A percentile compares a stretch with the other conserved stretches of the same genome.
These are phyloP conservation scores for Phytophthora quininea DNA, from an alignment of 352 stramenopile species.

Conservation along the genomic window DNA sequence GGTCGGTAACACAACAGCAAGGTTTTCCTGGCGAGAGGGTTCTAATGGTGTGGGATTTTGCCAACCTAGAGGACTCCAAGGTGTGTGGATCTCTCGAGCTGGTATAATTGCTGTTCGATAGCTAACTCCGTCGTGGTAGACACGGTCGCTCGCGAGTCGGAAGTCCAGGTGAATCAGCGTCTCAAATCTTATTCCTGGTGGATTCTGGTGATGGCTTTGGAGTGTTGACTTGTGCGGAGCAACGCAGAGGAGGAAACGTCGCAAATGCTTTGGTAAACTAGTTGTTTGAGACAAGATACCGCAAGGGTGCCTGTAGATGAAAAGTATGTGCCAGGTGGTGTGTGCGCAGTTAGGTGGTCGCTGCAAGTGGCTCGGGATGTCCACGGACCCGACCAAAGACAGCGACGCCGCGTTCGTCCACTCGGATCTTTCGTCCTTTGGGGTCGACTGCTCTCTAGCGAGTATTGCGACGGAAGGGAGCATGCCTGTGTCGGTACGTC, in stretches of 20 bases:
- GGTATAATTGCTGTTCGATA: too few relatives aligned
- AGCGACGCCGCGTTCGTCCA: slow-evolving; percentile 57
- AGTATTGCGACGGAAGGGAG: slow-evolving; percentile 35
- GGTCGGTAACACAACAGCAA: slow-evolving; percentile 26
- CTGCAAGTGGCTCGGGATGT: slow-evolving; percentile 65
- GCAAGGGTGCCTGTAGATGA: background rate
- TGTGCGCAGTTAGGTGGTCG: slow-evolving; percentile 51
- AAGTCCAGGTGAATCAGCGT: slow-evolving; percentile 43
- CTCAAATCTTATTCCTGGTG: background rate
- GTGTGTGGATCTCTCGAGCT: slow-evolving; percentile 20
- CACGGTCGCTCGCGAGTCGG: slow-evolving; percentile 45
- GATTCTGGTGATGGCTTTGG: background rate
- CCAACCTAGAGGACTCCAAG: slow-evolving; percentile 60
- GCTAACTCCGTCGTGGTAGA: slow-evolving; percentile 22
- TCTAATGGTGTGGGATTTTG: background rate
- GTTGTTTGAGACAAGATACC: background rate
- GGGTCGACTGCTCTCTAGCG: slow-evolving; percentile 45
- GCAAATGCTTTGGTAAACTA: slow-evolving; percentile 57
- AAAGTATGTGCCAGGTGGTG: slow-evolving; percentile 38
- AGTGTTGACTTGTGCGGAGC: background rate
- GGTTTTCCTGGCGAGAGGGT: background rate
- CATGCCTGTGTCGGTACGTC: slow-evolving; percentile 65
- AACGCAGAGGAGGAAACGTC: slow-evolving; percentile 61
- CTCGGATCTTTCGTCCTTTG: slow-evolving; percentile 38
- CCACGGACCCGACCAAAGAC: slow-evolving; percentile 51